These are phyloP conservation scores for Fusarium nodosum DNA, from an alignment of 2,329 filamentous ascomycete species.

Conservation along the genomic window DNA sequence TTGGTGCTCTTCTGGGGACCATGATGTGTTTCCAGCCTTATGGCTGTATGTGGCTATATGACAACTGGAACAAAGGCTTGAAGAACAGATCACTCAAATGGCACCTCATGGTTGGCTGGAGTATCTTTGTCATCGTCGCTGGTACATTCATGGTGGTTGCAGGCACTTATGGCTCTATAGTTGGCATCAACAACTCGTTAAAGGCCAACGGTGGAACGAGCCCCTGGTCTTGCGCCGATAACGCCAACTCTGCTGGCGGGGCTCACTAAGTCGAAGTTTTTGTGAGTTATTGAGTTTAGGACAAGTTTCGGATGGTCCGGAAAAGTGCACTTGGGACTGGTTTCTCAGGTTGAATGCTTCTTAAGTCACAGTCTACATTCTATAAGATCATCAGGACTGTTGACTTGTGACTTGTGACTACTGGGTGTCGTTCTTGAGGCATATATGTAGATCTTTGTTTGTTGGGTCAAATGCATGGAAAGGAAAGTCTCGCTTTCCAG, in stretches of 20 bases:
- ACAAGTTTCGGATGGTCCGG: background rate
- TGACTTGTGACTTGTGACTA: background rate
- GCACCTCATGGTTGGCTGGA: conserved; percentile 32
- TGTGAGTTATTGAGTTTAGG: background rate
- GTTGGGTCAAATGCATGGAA: no score
- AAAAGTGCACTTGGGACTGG: background rate
- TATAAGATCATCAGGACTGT: background rate
- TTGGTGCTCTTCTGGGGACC: conserved; percentile 51
- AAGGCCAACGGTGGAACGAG: conserved; percentile 53
- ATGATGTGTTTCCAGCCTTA: conserved; percentile 51
- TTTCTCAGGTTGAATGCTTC: background rate
- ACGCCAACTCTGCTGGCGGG: conserved; percentile 52
- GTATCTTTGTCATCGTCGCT: conserved; percentile 29
- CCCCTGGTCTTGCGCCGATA: conserved; percentile 61
- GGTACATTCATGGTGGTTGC: conserved; percentile 58
- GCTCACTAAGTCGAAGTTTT: background rate
- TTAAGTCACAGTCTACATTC: background rate
- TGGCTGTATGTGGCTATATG: conserved; percentile 50
- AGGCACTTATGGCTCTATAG: conserved; percentile 61
- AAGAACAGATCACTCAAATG: conserved; percentile 11
- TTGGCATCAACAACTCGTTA: conserved; percentile 54
- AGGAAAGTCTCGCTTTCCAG: background rate
- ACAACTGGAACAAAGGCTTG: conserved; percentile 45
- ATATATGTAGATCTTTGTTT: background rate
- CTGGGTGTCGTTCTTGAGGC: background rate